Evolutionary conservation across 306 rosid genomes (phyloP), one percentile per base, ranked within the genome.

Genomic region (Boehmeria nivea): DNA sequence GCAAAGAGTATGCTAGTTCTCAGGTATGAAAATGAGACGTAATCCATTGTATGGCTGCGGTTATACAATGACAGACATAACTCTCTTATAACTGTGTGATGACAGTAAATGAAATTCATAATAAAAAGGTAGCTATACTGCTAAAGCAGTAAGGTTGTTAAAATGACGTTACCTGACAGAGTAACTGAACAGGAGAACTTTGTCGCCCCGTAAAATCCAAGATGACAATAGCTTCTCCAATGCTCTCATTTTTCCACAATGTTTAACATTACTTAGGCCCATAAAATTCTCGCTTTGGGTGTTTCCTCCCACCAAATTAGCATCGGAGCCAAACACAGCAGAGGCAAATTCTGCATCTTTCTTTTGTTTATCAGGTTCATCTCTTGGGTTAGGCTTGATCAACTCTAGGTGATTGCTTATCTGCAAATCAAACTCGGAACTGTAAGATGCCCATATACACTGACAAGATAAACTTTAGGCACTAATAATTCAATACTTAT

Each of bases 231-330:
- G 72, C 46, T 84, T 86, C 61, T 86, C 97, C 63, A 90, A 74
- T 17, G 86, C 94, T 60, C 94, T 67, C 97, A 90, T 86, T 86
- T 90, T 86, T 9, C 97, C 97, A 66, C 97, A 86, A 72, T 90
- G 76, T 67, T 70, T 72, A 54, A 83, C 95, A 70, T 90, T 91
- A 59, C 97, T 90, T 54, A 90, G 82, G 73, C 89, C 84, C 91
- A 84, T 80, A 78, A 90, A 90, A 68, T 81, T 90, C 74, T 90
- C 88, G 57, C 57, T 70, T 50, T 86, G 95, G 31, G 60, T 60
- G 61, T 63, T 84, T 66, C 97, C 97, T 52, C 97, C 97, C 15
- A 81, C 94, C 76, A 80, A 65, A 69, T 86, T 84, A 61, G 79
- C 81, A 67, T 90, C 97, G 33, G 83, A 66, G 67, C 97, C 97